Conservation (phyloP, 306 rosid species). For the Cercis canadensis region DNA sequence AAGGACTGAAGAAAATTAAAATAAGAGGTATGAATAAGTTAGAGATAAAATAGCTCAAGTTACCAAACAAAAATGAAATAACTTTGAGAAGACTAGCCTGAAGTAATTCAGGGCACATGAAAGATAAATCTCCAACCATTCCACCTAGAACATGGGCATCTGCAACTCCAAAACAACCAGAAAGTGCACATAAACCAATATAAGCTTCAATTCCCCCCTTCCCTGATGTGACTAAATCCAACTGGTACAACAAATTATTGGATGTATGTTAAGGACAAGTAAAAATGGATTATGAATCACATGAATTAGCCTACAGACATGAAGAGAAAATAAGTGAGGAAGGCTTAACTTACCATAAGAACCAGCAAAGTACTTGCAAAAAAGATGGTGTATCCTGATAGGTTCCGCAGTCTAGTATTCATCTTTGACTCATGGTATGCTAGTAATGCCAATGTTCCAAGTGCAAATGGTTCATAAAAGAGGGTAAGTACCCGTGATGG, state of each 20-base stretch:
- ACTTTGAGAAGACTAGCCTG: conserved; percentile 54
- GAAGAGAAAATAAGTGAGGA: background rate
- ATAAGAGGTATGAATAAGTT: background rate
- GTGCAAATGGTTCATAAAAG: conserved; percentile 78
- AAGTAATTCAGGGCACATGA: conserved; percentile 86
- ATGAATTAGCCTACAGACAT: background rate
- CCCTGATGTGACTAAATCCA: conserved; percentile 79
- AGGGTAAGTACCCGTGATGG: conserved; percentile 84
- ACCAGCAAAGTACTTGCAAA: conserved; percentile 59
- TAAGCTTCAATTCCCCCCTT: conserved; percentile 78
- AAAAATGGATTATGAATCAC: background rate
- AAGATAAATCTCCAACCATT: conserved; percentile 74
- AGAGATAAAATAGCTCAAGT: too few species aligned
- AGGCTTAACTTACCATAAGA: conserved; percentile 62
- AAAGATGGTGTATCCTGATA: conserved; percentile 68
- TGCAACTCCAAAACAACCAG: conserved; percentile 78
- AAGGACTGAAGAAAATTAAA: conserved; percentile 55
- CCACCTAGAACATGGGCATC: conserved; percentile 91
- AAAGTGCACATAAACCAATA: conserved; percentile 62
- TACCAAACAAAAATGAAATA: too few species aligned
- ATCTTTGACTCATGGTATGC: conserved; percentile 70
- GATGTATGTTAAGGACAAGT: background rate
- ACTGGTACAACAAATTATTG: conserved; percentile 47
- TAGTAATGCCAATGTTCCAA: conserved; percentile 55
- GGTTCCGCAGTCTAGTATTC: conserved; percentile 69